Conservation (phyloP, 106 monocot genomes). For the Platanthera zijinensis region DNA sequence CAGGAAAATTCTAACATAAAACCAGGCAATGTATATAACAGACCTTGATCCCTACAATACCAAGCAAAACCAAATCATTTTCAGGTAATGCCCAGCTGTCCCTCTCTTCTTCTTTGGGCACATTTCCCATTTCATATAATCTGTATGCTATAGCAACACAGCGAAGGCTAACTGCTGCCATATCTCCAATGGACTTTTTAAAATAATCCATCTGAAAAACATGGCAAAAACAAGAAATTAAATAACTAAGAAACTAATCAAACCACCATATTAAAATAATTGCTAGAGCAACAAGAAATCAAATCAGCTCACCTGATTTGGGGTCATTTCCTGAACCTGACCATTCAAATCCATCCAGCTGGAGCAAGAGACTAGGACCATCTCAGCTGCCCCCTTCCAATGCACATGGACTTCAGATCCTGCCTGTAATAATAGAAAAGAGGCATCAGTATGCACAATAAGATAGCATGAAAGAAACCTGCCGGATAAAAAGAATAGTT, state of each 20-base stretch:
- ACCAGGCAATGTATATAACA: not conserved
- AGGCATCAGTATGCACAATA: not conserved
- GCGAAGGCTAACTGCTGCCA: slow-evolving; percentile 76
- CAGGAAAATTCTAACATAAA: not conserved
- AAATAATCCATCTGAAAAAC: slow-evolving; percentile 48
- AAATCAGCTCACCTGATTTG: slow-evolving; percentile 36
- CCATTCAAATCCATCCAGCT: slow-evolving; percentile 68
- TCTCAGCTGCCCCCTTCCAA: slow-evolving; percentile 98
- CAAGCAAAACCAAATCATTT: slow-evolving; percentile 60
- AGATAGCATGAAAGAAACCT: not conserved
- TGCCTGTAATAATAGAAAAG: slow-evolving; percentile 20
- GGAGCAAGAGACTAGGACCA: slow-evolving; percentile 69
- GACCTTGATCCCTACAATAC: slow-evolving; percentile 91
- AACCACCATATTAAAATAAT: not conserved
- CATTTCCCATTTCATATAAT: slow-evolving; percentile 22
- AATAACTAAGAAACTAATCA: not conserved
- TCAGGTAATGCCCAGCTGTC: slow-evolving; percentile 72
- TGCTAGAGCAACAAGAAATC: not conserved
- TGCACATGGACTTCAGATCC: slow-evolving; percentile 59
- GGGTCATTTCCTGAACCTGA: slow-evolving; percentile 33
- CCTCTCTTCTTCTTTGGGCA: slow-evolving; percentile 52
- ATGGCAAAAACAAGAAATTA: not conserved
- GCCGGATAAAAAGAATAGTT: not conserved
- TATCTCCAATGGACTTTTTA: slow-evolving; percentile 63
- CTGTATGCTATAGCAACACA: slow-evolving; percentile 90